Evolutionary conservation across 2,329 filamentous ascomycete genomes (phyloP).

Genomic region (Pestalotiopsis sp.): DNA sequence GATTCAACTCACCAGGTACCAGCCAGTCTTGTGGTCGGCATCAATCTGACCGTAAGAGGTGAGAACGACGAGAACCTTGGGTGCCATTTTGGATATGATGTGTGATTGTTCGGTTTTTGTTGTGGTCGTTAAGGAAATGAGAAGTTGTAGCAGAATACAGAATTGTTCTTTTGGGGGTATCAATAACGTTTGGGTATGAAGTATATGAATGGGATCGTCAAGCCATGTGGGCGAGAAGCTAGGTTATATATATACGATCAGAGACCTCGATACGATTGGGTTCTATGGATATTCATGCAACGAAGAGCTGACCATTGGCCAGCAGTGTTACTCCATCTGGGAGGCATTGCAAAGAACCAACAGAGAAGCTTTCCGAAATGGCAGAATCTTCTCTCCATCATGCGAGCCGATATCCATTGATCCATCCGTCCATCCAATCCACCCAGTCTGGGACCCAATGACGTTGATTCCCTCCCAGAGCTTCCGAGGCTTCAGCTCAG

Average conservation of each 20-base stretch:
- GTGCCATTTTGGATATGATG: conserved; percentile 38
- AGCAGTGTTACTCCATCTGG: not conserved
- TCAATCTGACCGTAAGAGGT: conserved; percentile 59
- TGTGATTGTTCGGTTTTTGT: not conserved
- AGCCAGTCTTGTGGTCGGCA: conserved; percentile 61
- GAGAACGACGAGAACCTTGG: conserved; percentile 70
- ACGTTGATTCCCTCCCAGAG: not conserved
- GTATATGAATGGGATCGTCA: not conserved
- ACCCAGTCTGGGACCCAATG: not conserved
- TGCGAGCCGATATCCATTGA: not conserved
- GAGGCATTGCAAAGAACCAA: not conserved
- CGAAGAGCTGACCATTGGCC: not conserved
- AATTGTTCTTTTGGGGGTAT: not conserved
- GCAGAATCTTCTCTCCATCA: not conserved
- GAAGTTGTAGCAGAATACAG: not conserved
- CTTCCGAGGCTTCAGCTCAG: not conserved
- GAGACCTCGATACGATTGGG: not conserved
- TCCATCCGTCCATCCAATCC: too few species aligned
- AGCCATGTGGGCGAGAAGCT: not conserved
- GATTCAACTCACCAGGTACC: conserved; percentile 59
- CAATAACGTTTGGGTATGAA: not conserved
- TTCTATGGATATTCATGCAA: not conserved
- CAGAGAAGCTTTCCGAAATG: conserved; percentile 3
- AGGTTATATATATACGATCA: not conserved
- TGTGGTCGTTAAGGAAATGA: not conserved